These are phyloP conservation scores for Dictyostelium citrinum DNA, from an alignment of 78 protist species.

Conservation along the genomic window DNA sequence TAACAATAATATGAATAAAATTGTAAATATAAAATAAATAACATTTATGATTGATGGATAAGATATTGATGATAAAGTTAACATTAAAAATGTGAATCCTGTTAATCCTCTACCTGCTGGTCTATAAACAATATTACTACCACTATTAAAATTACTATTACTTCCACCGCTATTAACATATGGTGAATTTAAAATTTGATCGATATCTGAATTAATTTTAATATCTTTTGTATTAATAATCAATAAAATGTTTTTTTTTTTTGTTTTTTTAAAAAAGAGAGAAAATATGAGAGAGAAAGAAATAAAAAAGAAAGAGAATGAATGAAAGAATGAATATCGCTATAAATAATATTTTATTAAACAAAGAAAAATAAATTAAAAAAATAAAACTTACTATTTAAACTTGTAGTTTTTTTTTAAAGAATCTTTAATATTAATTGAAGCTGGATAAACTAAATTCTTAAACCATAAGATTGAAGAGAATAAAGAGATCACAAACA, in stretches of 20 bases:
- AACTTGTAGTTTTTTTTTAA: background rate
- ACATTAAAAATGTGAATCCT: constrained; percentile 39
- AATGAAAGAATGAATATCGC: too few relatives aligned
- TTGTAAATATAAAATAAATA: constrained; percentile 18
- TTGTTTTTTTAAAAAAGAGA: too few relatives aligned
- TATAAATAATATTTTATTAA: background rate
- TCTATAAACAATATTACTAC: background rate
- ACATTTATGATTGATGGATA: constrained; percentile 53
- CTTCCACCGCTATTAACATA: background rate
- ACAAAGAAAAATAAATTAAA: background rate
- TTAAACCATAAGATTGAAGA: constrained; percentile 4
- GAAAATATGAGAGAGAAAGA: too few relatives aligned
- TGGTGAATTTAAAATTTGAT: background rate
- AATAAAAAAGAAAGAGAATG: too few relatives aligned
- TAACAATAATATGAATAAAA: constrained; percentile 24
- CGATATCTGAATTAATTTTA: constrained; percentile 1
- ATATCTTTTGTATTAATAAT: constrained; percentile 1
- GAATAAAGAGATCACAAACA: background rate
- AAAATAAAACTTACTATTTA: background rate
- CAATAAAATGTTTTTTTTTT: background rate
- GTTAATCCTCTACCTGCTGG: constrained; percentile 45
- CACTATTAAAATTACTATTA: background rate
- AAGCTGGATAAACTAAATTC: background rate
- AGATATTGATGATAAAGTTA: constrained; percentile 16
- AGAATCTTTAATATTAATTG: background rate